Evolutionary conservation across 2,329 filamentous ascomycete species (phyloP).

Genomic region (Fusarium domesticum): DNA sequence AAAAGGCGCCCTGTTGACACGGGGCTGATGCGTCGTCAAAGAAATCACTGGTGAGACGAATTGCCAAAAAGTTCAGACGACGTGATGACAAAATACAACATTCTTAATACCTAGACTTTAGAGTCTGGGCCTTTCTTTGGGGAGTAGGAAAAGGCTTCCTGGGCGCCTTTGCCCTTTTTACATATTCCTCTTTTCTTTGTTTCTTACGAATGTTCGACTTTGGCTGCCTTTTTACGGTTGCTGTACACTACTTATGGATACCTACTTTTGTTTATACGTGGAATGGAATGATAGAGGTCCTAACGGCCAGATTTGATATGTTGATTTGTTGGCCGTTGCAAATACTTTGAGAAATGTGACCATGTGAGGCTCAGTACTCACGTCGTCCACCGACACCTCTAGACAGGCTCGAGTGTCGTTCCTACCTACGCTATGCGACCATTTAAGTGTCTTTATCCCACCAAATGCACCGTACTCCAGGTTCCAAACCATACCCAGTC

Average conservation of each 20-base stretch:
- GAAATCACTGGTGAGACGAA: background rate
- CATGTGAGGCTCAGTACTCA: no score
- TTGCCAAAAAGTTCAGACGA: constrained; percentile 19
- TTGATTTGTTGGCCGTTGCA: no score
- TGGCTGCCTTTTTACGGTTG: constrained; percentile 7
- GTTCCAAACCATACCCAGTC: background rate
- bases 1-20: background rate
- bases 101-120: constrained; percentile 18
- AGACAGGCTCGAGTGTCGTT: no score
- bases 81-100: constrained; percentile 23
- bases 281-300: constrained; percentile 20
- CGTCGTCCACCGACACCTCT: no score
- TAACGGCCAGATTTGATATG: background rate
- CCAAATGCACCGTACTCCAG: constrained; percentile 2
- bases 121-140: constrained; percentile 11
- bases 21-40: background rate
- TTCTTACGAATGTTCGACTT: constrained; percentile 14
- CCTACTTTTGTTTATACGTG: constrained; percentile 22
- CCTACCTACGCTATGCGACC: background rate
- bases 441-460: background rate
- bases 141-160: constrained; percentile 12
- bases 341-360: no score
- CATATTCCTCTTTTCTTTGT: constrained; percentile 11
- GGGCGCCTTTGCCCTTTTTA: constrained; percentile 11
- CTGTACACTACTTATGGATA: constrained; percentile 24